Base-by-base conservation (phyloP, 306 rosid species). In the Inga laurina region DNA sequence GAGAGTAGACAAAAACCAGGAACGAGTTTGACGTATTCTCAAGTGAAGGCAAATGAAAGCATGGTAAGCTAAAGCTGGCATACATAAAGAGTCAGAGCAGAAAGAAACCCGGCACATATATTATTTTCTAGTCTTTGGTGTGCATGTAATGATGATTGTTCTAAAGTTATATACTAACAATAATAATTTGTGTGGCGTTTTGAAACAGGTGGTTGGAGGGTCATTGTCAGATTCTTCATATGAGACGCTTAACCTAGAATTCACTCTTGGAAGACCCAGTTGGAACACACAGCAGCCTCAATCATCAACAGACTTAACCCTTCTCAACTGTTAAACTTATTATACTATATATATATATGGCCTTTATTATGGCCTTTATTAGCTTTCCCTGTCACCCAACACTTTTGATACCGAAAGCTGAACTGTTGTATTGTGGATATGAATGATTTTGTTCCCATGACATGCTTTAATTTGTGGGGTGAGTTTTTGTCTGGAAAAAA, bases 251-350 rank as follows among this genome's bases (percentile, higher is more conserved):
- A 91, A 94, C 83, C 88, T 96, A 85, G 99, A 96, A 86, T 96
- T 96, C 95, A 90, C 92, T 7, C 98, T 96, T 64, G 99, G 99
- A 83, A 91, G 92, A 46, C 90, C 99, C 77, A 92, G 71, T 86
- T 91, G 97, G 93, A 87, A 87, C 85, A 78, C 80, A 79, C 84
- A 77, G 67, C 69, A 77, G 68, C 39, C 70, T 30, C 90, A 89
- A 75, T 80, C 94, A 52, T 84, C 98, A 79, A 84, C 82, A 66
- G 93, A 91, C 75, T 56, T 90, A 85, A 77, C 92, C 73, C 91
- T 77, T 83, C 90, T 83, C 79, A 88, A 88, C 41, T 86, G 90
- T 85, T 88, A 66, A 82, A 77, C 32, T 22, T 57, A 4, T 19
- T 57, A n/a, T 65, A 79, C 75, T 69, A 18, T 19, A 54, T 51